phyloP scores from a whole-genome alignment of 2,329 filamentous ascomycete species.

The Ceratocystis variospora region DNA sequence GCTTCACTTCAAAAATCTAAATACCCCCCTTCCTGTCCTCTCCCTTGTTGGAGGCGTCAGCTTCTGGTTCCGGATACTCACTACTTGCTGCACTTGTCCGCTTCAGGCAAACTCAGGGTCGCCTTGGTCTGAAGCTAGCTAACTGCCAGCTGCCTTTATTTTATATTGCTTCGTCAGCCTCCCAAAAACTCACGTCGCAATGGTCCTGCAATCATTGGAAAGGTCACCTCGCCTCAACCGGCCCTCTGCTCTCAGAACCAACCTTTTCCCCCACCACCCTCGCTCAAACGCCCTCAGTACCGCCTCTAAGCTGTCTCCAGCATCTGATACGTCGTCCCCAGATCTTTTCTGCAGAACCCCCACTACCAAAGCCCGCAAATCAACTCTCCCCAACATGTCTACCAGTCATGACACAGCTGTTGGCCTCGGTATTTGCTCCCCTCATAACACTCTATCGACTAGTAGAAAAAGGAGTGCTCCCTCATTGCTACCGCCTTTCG shows the following conservation, averaged over 20 bases:
- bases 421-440: neutral
- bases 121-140: neutral
- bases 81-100: neutral
- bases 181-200: neutral
- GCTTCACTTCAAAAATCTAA: neutral
- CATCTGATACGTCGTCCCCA: neutral
- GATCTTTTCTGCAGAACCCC: neutral
- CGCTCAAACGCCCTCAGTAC: neutral
- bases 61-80: conserved; percentile 1
- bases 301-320: neutral
- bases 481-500: conserved; percentile 63
- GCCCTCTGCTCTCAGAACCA: neutral
- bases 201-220: conserved; percentile 7
- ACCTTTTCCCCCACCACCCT: neutral
- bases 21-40: neutral
- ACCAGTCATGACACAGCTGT: neutral
- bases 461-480: conserved; percentile 47
- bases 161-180: neutral
- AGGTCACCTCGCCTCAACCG: conserved; percentile 2
- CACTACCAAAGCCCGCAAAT: neutral
- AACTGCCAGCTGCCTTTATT: neutral
- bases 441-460: conserved; percentile 9
- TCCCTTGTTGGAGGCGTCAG: neutral
- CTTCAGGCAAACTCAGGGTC: neutral
- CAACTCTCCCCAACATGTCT: neutral